Evolutionary conservation across 768 basidiomycete genomes (phyloP).

Genomic region (Mycena venus): DNA sequence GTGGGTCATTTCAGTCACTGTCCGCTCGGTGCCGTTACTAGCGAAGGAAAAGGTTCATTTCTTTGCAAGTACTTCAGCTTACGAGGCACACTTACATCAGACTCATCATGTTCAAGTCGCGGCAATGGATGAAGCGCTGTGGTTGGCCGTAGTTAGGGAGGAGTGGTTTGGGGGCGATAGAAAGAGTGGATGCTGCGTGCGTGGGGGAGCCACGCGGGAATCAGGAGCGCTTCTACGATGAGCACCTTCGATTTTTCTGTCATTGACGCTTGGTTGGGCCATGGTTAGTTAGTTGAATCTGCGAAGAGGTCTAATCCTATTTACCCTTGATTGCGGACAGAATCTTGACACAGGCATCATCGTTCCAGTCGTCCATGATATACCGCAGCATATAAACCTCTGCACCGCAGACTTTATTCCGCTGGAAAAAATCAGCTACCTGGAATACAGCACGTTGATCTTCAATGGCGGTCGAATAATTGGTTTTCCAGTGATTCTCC

Average conservation of each 20-base stretch:
- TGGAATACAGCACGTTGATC: not conserved
- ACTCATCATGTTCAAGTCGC: not conserved
- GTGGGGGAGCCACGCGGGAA: not conserved
- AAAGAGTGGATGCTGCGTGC: not conserved
- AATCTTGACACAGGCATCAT: not conserved
- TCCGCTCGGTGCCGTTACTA: conserved; percentile 7
- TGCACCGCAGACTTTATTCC: not conserved
- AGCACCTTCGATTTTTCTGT: not conserved
- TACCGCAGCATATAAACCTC: conserved; percentile 4
- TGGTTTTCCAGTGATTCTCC: not conserved
- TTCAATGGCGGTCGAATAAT: not conserved
- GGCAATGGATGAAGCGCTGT: not conserved
- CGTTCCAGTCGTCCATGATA: not conserved
- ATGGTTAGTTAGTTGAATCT: not conserved
- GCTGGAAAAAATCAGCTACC: conserved; percentile 12
- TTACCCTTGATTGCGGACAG: not conserved
- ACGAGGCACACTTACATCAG: not conserved
- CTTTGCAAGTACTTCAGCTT: no score
- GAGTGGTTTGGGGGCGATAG: not conserved
- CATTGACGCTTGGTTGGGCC: no score
- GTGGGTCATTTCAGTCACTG: not conserved
- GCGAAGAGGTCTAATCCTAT: not conserved
- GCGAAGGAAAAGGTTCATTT: not conserved
- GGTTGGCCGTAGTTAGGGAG: conserved; percentile 1
- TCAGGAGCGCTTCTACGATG: conserved; percentile 3